A percentile compares a stretch with the other conserved stretches of the same genome.
These are phyloP conservation scores for Phalaenopsis equestris DNA, from an alignment of 106 monocot species.

Conservation along the genomic window DNA sequence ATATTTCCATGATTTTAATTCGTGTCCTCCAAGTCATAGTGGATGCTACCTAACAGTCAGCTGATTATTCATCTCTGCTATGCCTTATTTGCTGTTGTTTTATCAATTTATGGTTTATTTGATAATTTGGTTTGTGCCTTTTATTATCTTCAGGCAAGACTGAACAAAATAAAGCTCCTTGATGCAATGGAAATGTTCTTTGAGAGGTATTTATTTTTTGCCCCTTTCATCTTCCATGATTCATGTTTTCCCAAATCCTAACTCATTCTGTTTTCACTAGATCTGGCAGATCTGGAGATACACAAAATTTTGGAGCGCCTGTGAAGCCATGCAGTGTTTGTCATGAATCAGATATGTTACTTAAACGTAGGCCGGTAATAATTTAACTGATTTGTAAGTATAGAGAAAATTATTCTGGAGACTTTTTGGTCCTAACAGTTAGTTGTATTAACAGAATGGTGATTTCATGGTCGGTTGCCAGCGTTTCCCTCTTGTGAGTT, in stretches of 20 bases:
- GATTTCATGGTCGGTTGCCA: constrained; percentile 89
- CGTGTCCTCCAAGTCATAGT: neutral
- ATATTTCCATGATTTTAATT: neutral
- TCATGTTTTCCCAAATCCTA: constrained; percentile 6
- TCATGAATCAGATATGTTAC: constrained; percentile 74
- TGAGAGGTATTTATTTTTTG: constrained; percentile 43
- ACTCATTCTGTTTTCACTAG: constrained; percentile 21
- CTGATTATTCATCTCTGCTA: neutral
- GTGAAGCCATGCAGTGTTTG: constrained; percentile 67
- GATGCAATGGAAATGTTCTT: constrained; percentile 90
- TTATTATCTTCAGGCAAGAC: constrained; percentile 48
- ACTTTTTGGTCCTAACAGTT: neutral
- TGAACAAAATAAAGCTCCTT: constrained; percentile 63
- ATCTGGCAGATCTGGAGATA: constrained; percentile 46
- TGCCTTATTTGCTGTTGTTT: neutral
- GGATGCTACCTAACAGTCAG: neutral
- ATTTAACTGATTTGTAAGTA: neutral
- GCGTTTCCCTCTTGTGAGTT: constrained; percentile 61
- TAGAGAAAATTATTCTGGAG: neutral
- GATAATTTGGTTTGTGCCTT: neutral
- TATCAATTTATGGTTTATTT: neutral
- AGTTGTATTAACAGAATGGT: constrained; percentile 60
- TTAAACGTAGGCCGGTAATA: constrained; percentile 62
- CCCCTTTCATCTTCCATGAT: neutral
- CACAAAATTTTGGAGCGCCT: constrained; percentile 29